Evolutionary conservation across 83 land plant species (phyloP), one percentile per base, ranked within the genome.

Genomic region (Diphasiastrum complanatum): DNA sequence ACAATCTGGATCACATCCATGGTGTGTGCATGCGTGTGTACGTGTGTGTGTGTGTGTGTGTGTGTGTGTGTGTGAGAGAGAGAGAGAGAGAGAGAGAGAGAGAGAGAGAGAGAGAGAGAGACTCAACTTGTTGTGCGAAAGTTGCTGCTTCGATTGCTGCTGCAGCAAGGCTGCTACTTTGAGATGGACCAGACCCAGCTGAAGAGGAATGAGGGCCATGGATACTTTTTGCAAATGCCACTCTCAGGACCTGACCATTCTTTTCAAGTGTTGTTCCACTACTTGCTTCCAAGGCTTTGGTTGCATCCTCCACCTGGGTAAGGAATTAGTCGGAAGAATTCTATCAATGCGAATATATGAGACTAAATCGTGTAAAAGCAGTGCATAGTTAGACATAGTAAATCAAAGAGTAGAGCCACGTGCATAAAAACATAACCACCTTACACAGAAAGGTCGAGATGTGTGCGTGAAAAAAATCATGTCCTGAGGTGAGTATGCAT

Each of bases 81-180:
- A 40, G 12, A 12, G 5, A 3, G 2, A n/a, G n/a, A n/a, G 22
- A 28, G 10, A 26, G 8, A 35, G 63, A 41, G 47, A 3, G 27
- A 25, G 28, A 31, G 24, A n/a, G 30, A 27, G 33, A 35, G 24
- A 43, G 50, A 26, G 30, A 34, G 36, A 41, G 48, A 32, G 0
- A 25, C 2, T 22, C 33, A 29, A 91, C 99, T 81, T 89, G 96
- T 49, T 95, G 96, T 41, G 96, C 70, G 77, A 86, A 89, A 62
- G 93, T 63, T 26, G 99, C 89, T 49, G 96, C 92, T 73, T 86
- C 99, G 71, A 89, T 95, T 51, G 99, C 96, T 54, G 99, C 96
- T 50, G 99, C 92, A 57, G 96, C 99, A 57, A 84, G 79, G 47
- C 79, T 73, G 55, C 92, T 89, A 24, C 83, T 81, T 33, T 81